These are phyloP conservation scores for Luffa acutangula DNA, from an alignment of 306 rosid species.

Conservation along the genomic window DNA sequence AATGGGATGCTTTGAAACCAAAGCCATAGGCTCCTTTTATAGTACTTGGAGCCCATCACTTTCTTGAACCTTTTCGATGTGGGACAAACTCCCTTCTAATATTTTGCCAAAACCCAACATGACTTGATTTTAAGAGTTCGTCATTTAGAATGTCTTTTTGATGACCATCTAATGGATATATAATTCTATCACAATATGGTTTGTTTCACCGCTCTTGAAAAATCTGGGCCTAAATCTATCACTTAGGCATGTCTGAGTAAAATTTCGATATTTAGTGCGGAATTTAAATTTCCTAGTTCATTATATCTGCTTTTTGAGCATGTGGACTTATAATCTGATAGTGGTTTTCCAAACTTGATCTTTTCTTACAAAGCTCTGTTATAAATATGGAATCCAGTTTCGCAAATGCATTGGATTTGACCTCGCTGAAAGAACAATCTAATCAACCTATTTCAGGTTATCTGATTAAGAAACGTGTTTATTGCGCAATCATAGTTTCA, in stretches of 20 bases:
- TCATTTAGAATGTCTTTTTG: background rate
- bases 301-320: background rate
- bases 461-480: background rate
- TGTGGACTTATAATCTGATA: background rate
- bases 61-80: too few relatives aligned
- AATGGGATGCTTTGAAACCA: too few relatives aligned
- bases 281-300: background rate
- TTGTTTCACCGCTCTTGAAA: background rate
- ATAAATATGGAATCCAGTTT: slow-evolving; percentile 42
- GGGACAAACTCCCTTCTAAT: too few relatives aligned
- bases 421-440: slow-evolving; percentile 51
- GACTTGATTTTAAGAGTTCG: background rate
- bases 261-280: background rate
- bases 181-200: background rate
- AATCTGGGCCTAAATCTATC: background rate
- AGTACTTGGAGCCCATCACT: too few relatives aligned
- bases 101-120: too few relatives aligned
- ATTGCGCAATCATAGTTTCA: background rate
- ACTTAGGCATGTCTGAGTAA: background rate
- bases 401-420: slow-evolving; percentile 49
- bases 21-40: too few relatives aligned
- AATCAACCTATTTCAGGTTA: slow-evolving; percentile 40
- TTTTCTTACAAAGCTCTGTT: slow-evolving; percentile 24
- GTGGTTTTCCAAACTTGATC: background rate
- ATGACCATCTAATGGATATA: background rate